These are phyloP conservation scores for Aspergillus ochraceus DNA, from an alignment of 2,329 filamentous ascomycete species.

Conservation along the genomic window DNA sequence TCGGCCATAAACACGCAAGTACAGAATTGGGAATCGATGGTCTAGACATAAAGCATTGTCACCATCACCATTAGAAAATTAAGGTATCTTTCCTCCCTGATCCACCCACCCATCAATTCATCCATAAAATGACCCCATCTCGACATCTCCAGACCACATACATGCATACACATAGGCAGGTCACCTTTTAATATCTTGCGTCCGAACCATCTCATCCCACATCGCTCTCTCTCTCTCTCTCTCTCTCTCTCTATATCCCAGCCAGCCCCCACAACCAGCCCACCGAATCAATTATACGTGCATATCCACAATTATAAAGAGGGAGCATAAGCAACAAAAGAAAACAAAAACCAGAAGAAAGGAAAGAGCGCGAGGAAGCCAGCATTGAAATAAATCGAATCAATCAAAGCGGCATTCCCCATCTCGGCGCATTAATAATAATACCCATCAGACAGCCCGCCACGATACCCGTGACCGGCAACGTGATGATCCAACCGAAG, in stretches of 20 bases:
- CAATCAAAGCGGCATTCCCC: slow-evolving; percentile 9
- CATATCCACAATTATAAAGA: not conserved
- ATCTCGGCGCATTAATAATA: slow-evolving; percentile 20
- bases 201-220: not conserved
- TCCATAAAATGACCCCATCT: not conserved
- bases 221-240: not conserved
- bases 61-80: not conserved
- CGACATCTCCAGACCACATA: not conserved
- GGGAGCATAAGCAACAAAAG: not conserved
- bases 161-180: not conserved
- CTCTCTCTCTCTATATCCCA: not conserved
- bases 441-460: slow-evolving; percentile 17
- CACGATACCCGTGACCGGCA: slow-evolving; percentile 17
- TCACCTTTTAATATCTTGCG: not conserved
- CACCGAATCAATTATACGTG: not conserved
- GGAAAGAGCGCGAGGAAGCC: not conserved
- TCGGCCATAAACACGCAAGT: not conserved
- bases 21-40: not conserved
- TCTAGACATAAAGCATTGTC: not conserved
- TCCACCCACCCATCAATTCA: not conserved
- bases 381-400: too few relatives aligned
- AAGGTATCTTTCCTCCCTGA: not conserved
- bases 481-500: slow-evolving; percentile 20
- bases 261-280: not conserved
- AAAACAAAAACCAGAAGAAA: too few relatives aligned